These are phyloP conservation scores for Scorias spongiosa DNA, from an alignment of 2,329 filamentous ascomycete genomes.

Conservation along the genomic window DNA sequence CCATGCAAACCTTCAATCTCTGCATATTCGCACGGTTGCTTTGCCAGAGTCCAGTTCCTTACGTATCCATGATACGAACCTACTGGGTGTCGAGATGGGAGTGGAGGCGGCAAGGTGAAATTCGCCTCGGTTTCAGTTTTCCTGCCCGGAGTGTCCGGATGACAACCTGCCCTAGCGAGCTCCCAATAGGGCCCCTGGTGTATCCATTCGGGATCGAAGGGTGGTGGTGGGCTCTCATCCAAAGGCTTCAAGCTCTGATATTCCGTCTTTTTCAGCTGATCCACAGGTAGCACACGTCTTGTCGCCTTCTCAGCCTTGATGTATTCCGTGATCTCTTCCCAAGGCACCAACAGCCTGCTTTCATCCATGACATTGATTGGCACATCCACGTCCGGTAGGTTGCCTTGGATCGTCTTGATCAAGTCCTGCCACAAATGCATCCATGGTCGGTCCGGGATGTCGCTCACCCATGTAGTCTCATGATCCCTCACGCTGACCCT, in stretches of 20 bases:
- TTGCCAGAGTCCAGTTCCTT: constrained; percentile 30
- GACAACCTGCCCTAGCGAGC: constrained; percentile 26
- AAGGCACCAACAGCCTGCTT: constrained; percentile 31
- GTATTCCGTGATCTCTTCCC: constrained; percentile 29
- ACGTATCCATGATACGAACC: constrained; percentile 31
- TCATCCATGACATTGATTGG: constrained; percentile 37
- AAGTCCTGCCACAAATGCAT: constrained; percentile 28
- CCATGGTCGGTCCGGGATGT: constrained; percentile 20
- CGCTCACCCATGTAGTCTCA: constrained; percentile 17
- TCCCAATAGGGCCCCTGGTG: constrained; percentile 26
- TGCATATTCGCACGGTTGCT: constrained; percentile 31
- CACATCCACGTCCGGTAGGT: constrained; percentile 32
- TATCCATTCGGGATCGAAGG: constrained; percentile 19
- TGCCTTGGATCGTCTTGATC: constrained; percentile 20
- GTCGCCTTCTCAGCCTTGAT: constrained; percentile 18
- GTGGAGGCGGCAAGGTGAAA: constrained; percentile 22
- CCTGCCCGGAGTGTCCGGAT: constrained; percentile 22
- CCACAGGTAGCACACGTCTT: constrained; percentile 14
- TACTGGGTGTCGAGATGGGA: constrained; percentile 15
- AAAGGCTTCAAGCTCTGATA: constrained; percentile 15
- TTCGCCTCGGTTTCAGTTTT: constrained; percentile 21
- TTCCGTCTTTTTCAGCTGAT: constrained; percentile 18
- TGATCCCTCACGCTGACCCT: constrained; percentile 28
- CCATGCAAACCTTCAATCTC: constrained; percentile 32
- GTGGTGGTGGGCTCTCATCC: constrained; percentile 11